Base-by-base conservation (phyloP, 2,329 filamentous ascomycete genomes). In the Bipolaris victoriae region DNA sequence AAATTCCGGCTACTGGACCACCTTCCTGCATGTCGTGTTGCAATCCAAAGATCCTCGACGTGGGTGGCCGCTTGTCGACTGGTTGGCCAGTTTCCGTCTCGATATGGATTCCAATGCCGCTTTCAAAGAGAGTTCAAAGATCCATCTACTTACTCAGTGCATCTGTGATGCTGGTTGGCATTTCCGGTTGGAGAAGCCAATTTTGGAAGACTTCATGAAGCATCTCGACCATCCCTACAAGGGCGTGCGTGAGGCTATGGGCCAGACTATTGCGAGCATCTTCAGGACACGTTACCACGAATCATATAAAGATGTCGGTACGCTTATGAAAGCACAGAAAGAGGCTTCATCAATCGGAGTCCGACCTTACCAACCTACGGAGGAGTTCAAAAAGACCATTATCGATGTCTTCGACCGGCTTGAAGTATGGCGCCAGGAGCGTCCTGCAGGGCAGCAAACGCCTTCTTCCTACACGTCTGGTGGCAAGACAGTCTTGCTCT, bases 221-320 rank as follows among this genome's bases (percentile, higher is more conserved):
- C 95, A 99, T 74, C 87, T 99, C 39, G 92, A 99, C 72, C 95
- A 99, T 75, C 95, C 95, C 0, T 99, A 99, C 81, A 99, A 99
- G 80, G 90, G 92, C 29, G 95, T 99, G 5, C 89, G 95, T 57
- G 95, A 99, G 78, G 89, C 94, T 0, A 97, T 99, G 79, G 95
- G 95, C 0, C 85, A 92, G 41, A 94, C 94, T 0, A 86, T 99
- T 57, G 90, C 91, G 3, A 89, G 89, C 3, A 94, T 98, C 56
- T 95, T 93, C 75, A 90, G 93, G 62, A 96, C 92, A 7, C 85
- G 92, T 22, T 97, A 99, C 75, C 91, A 97, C 71, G 95, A 99
- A 77, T 96, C 93, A 0, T 97, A 96, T 76, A 87, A 88, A 61
- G 88, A 92, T 70, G 90, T 99, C 9, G 77, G 84, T 10, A 83